Conservation (phyloP, 192 early-diverging fungal species). For the Helicostylum pulchrum region DNA sequence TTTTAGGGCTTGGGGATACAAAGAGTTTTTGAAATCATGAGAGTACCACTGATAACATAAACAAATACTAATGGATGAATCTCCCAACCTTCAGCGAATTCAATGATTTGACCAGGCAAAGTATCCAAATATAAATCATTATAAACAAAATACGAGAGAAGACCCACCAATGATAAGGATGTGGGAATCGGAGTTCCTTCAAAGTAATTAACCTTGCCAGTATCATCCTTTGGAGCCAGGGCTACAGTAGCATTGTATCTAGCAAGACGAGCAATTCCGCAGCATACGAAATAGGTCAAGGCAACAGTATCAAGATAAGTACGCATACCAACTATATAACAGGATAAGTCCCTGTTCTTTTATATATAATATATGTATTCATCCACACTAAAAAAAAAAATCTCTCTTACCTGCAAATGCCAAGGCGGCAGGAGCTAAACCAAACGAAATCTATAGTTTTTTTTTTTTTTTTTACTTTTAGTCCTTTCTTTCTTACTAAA, state of each 20-base stretch:
- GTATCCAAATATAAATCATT: conserved; percentile 37
- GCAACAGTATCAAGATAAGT: conserved; percentile 73
- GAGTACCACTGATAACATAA: conserved; percentile 74
- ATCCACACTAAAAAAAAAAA: not conserved
- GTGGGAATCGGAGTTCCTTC: conserved; percentile 92
- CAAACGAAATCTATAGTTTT: conserved; percentile 46
- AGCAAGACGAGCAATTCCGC: conserved; percentile 81
- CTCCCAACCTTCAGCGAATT: conserved; percentile 58
- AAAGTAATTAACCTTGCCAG: conserved; percentile 80
- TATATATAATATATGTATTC: not conserved
- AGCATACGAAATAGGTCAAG: conserved; percentile 83
- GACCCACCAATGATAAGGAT: conserved; percentile 61
- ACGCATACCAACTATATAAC: conserved; percentile 69
- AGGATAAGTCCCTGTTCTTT: not conserved
- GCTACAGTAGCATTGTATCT: conserved; percentile 89
- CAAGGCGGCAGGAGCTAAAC: conserved; percentile 32
- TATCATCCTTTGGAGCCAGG: conserved; percentile 65
- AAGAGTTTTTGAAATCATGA: conserved; percentile 77
- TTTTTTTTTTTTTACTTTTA: no score
- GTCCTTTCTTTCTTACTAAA: no score
- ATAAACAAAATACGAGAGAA: conserved; percentile 61
- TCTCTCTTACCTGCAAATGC: conserved; percentile 35
- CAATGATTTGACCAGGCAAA: conserved; percentile 56
- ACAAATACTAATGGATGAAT: conserved; percentile 78
- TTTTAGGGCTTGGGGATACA: conserved; percentile 72